Evolutionary conservation across 2,329 filamentous ascomycete genomes (phyloP).

Genomic region (Colletotrichum caudatum): DNA sequence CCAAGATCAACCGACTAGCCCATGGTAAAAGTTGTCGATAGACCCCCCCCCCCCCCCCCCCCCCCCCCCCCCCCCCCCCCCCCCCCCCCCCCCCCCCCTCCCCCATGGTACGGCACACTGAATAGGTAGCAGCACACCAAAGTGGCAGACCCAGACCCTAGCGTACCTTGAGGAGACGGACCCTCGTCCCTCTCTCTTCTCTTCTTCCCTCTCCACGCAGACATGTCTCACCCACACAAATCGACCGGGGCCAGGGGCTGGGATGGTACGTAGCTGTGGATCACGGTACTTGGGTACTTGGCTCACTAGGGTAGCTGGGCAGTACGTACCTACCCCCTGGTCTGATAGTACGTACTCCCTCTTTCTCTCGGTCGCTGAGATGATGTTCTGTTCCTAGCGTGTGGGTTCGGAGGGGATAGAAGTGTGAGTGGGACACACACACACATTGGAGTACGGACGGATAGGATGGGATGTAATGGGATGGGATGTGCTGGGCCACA

Average conservation of each 20-base stretch:
- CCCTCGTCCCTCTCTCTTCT: slow-evolving; percentile 45
- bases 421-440: slow-evolving; percentile 20
- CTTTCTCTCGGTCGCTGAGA: slow-evolving; percentile 25
- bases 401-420: slow-evolving; percentile 33
- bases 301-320: background rate
- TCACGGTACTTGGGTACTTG: background rate
- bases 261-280: slow-evolving; percentile 28
- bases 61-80: slow-evolving; percentile 32
- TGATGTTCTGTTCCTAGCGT: slow-evolving; percentile 29
- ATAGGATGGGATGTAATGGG: slow-evolving; percentile 17
- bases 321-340: slow-evolving; percentile 19
- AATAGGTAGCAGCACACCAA: slow-evolving; percentile 26
- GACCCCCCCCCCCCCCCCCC: slow-evolving; percentile 40
- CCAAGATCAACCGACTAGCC: slow-evolving; percentile 53
- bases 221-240: slow-evolving; percentile 63
- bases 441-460: background rate
- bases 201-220: slow-evolving; percentile 53
- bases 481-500: slow-evolving; percentile 44
- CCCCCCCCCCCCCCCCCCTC: slow-evolving; percentile 18
- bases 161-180: slow-evolving; percentile 46
- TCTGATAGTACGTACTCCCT: slow-evolving; percentile 7
- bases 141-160: slow-evolving; percentile 43
- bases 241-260: slow-evolving; percentile 50
- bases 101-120: slow-evolving; percentile 38
- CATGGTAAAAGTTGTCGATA: slow-evolving; percentile 57